Percentiles rank a stretch among this genome's conserved stretches.
phyloP scores from a whole-genome alignment of 306 rosid genomes.

The Cicer arietinum region DNA sequence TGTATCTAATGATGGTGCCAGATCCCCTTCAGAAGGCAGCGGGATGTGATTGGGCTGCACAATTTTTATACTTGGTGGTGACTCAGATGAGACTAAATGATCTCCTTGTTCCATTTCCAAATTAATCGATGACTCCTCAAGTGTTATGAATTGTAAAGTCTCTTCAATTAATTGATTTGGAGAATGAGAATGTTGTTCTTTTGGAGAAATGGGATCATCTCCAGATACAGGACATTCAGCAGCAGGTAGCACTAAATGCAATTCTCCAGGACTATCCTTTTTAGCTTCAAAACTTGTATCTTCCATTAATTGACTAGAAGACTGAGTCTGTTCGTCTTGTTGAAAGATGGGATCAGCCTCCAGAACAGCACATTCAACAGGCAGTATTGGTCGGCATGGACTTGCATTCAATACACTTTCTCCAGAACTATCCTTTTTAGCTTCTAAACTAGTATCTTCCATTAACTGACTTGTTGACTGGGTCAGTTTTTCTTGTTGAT shows the following conservation, averaged over 20 bases:
- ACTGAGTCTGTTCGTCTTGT: constrained; percentile 32
- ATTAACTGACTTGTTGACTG: constrained; percentile 48
- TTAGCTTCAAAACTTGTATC: constrained; percentile 53
- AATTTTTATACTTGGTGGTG: constrained; percentile 46
- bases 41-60: constrained; percentile 53
- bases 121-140: constrained; percentile 45
- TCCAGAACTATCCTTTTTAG: constrained; percentile 37
- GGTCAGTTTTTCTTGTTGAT: constrained; percentile 26
- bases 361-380: constrained; percentile 38
- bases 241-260: constrained; percentile 36
- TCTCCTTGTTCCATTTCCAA: constrained; percentile 50
- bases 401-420: constrained; percentile 45
- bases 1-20: constrained; percentile 47
- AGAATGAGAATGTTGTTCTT: constrained; percentile 42
- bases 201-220: constrained; percentile 45
- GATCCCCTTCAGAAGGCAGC: constrained; percentile 54
- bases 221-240: constrained; percentile 41
- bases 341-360: constrained; percentile 42
- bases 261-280: constrained; percentile 39
- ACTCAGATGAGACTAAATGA: constrained; percentile 42
- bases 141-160: constrained; percentile 48
- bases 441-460: constrained; percentile 52
- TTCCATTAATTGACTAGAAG: constrained; percentile 46
- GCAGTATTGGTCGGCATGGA: constrained; percentile 47
- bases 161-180: constrained; percentile 47